Conservation (phyloP, 441 rosid genomes). For the Gossypium laxum region DNA sequence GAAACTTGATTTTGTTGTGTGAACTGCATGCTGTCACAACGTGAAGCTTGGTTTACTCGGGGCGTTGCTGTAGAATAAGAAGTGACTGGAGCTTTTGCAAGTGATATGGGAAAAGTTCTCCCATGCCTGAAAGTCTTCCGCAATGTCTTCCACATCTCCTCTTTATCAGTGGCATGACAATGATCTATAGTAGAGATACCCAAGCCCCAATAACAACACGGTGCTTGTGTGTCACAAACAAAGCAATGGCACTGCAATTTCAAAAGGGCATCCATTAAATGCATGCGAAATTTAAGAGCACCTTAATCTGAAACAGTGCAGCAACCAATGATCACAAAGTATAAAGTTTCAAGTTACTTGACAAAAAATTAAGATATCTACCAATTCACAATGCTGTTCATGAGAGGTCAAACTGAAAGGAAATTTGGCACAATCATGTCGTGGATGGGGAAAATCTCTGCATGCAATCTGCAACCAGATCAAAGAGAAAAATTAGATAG, state of each 20-base stretch:
- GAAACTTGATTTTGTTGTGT: conserved; percentile 16
- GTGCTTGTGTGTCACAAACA: conserved; percentile 73
- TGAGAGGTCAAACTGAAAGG: conserved; percentile 54
- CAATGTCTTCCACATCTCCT: conserved; percentile 46
- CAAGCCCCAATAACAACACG: conserved; percentile 56
- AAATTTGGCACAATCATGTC: conserved; percentile 64
- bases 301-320: not conserved
- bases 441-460: conserved; percentile 80
- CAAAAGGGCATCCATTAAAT: not conserved
- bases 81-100: conserved; percentile 16
- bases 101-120: conserved; percentile 18
- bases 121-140: conserved; percentile 39
- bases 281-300: not conserved
- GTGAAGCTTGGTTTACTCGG: conserved; percentile 21
- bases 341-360: not conserved
- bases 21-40: conserved; percentile 14
- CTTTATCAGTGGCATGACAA: conserved; percentile 77
- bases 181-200: conserved; percentile 40
- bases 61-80: conserved; percentile 17
- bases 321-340: not conserved
- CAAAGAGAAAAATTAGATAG: not conserved
- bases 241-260: conserved; percentile 77
- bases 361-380: conserved; percentile 11
- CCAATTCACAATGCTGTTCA: conserved; percentile 55
- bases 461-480: conserved; percentile 66